Evolutionary conservation across 805 yeast species (phyloP).

Genomic region (Hanseniaspora valbyensis): DNA sequence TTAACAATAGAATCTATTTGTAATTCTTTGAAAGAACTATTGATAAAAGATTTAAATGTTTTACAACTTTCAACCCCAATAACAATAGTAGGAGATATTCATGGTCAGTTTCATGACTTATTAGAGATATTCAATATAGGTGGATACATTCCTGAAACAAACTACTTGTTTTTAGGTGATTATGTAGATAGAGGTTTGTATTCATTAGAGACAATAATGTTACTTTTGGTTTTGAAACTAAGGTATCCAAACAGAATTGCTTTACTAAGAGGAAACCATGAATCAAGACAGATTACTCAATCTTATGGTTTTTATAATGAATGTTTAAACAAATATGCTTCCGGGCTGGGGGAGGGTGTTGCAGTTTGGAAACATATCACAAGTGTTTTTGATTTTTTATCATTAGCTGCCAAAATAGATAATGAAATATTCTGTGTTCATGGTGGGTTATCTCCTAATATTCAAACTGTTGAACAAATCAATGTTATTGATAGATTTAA

Average conservation of each 20-base stretch:
- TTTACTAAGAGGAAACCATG: slow-evolving; percentile 89
- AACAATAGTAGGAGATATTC: slow-evolving; percentile 94
- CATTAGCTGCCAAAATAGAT: slow-evolving; percentile 82
- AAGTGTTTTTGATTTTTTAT: slow-evolving; percentile 82
- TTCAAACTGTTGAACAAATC: slow-evolving; percentile 87
- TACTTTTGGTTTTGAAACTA: slow-evolving; percentile 70
- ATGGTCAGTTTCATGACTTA: slow-evolving; percentile 91
- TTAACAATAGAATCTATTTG: slow-evolving; percentile 62
- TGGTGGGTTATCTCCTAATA: slow-evolving; percentile 92
- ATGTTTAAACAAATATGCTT: slow-evolving; percentile 66
- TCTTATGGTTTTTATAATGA: slow-evolving; percentile 95
- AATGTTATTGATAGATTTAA: slow-evolving; percentile 79
- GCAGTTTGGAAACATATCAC: slow-evolving; percentile 84
- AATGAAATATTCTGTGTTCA: slow-evolving; percentile 87
- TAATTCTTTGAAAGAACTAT: slow-evolving; percentile 67
- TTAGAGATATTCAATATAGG: slow-evolving; percentile 83
- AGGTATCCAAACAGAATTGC: slow-evolving; percentile 78
- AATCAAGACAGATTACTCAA: slow-evolving; percentile 91
- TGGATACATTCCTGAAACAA: slow-evolving; percentile 86
- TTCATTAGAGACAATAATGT: slow-evolving; percentile 81
- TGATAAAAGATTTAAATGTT: slow-evolving; percentile 74
- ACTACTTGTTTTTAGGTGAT: slow-evolving; percentile 86
- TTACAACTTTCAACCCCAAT: slow-evolving; percentile 77
- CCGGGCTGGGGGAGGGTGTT: slow-evolving; percentile 39
- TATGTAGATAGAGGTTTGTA: slow-evolving; percentile 94